Conservation (phyloP, 768 basidiomycete genomes). For the Leccinum variicolor region DNA sequence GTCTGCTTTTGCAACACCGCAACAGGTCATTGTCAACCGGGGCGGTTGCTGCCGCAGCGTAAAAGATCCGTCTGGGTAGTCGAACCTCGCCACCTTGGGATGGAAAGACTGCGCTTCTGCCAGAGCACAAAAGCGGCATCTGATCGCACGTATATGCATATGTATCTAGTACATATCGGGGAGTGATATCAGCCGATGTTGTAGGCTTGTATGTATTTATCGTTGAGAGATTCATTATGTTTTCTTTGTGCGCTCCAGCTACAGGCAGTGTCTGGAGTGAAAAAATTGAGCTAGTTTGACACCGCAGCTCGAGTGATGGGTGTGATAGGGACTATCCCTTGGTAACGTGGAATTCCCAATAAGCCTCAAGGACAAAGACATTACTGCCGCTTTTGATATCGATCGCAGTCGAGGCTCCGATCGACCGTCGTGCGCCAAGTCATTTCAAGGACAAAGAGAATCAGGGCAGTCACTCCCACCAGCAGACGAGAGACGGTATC, state of each 20-base stretch:
- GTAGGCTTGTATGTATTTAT: background rate
- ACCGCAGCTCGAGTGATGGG: background rate
- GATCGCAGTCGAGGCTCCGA: too few species aligned
- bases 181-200: constrained; percentile 7
- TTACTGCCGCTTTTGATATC: background rate
- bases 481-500: background rate
- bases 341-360: background rate
- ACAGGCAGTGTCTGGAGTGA: background rate
- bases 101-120: background rate
- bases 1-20: constrained; percentile 78
- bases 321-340: background rate
- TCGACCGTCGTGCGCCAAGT: background rate
- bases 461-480: background rate
- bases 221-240: background rate
- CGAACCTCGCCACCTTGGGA: background rate
- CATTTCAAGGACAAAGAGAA: background rate
- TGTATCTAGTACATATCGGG: constrained; percentile 12
- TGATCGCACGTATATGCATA: constrained; percentile 4
- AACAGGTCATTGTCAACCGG: constrained; percentile 24
- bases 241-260: background rate
- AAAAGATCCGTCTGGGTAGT: background rate
- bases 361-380: background rate
- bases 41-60: constrained; percentile 6
- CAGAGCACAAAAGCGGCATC: constrained; percentile 19
- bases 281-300: too few species aligned